Evolutionary conservation across 2,329 filamentous ascomycete species (phyloP).

Genomic region (Tolypocladium inflatum): DNA sequence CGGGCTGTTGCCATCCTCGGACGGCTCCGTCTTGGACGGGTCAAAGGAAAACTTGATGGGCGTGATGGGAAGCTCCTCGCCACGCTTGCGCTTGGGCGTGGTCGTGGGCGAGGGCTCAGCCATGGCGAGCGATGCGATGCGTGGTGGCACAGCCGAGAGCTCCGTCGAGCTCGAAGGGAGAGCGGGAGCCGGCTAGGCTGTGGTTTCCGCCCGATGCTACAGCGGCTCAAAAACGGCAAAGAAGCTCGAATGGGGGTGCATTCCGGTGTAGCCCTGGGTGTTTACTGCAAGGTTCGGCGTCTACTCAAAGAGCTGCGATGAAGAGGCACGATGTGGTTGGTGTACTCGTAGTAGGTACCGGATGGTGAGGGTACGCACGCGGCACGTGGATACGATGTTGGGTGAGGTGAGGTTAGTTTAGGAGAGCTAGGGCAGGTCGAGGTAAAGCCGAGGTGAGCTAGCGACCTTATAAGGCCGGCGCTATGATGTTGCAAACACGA

Average conservation of each 20-base stretch:
- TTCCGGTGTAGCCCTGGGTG: not conserved
- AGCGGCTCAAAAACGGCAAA: not conserved
- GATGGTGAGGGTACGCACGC: not conserved
- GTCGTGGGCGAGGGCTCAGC: constrained; percentile 9
- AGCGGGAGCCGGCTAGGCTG: not conserved
- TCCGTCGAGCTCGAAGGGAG: not conserved
- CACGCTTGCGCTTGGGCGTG: constrained; percentile 39
- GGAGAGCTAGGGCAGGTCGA: not conserved
- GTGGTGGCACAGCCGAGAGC: not conserved
- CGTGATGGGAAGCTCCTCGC: constrained; percentile 21
- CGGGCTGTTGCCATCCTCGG: constrained; percentile 42
- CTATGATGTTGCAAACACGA: not conserved
- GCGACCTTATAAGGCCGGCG: not conserved
- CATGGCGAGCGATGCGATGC: constrained; percentile 5
- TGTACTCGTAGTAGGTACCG: not conserved
- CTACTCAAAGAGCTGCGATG: not conserved
- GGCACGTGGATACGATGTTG: not conserved
- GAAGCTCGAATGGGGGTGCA: not conserved
- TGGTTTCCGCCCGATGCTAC: not conserved
- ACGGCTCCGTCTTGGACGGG: constrained; percentile 14
- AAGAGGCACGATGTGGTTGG: not conserved
- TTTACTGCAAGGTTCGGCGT: not conserved
- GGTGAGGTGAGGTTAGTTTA: not conserved
- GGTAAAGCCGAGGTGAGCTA: not conserved
- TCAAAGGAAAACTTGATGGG: constrained; percentile 40